phyloP scores from a whole-genome alignment of 805 yeast genomes.

The Wickerhamomyces silvicola region DNA sequence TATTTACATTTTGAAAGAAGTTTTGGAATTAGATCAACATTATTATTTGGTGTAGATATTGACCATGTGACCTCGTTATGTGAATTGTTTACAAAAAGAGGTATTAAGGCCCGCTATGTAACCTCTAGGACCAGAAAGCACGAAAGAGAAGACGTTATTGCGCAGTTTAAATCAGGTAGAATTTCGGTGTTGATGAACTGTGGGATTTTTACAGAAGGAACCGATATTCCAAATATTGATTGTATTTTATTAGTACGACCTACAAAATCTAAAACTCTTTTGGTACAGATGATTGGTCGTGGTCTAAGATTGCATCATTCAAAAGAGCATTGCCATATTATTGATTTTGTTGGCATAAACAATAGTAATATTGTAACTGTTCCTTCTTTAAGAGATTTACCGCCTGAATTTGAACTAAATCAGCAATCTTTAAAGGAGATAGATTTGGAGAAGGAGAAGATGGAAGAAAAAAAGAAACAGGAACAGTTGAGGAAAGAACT shows the following conservation, averaged over 20 bases:
- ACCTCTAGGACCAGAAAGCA: constrained; percentile 54
- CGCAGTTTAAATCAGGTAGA: constrained; percentile 53
- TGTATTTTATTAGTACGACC: constrained; percentile 75
- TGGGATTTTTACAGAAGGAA: constrained; percentile 89
- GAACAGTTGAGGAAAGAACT: constrained; percentile 7
- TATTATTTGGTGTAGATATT: constrained; percentile 74
- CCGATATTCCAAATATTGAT: constrained; percentile 88
- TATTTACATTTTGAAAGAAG: constrained; percentile 38
- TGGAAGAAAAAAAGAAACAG: constrained; percentile 13
- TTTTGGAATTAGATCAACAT: constrained; percentile 47
- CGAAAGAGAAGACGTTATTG: constrained; percentile 46
- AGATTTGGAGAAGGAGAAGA: constrained; percentile 17
- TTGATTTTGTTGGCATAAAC: constrained; percentile 68
- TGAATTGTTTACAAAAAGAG: constrained; percentile 45
- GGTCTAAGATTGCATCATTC: constrained; percentile 63
- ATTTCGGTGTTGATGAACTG: constrained; percentile 79
- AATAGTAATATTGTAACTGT: constrained; percentile 48
- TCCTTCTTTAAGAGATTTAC: constrained; percentile 42
- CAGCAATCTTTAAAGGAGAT: constrained; percentile 29
- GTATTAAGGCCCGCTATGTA: constrained; percentile 65
- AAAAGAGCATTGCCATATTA: constrained; percentile 63
- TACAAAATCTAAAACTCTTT: constrained; percentile 62
- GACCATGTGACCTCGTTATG: constrained; percentile 55
- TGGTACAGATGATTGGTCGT: constrained; percentile 87
- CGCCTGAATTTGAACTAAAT: constrained; percentile 18